A percentile compares a stretch with the other conserved stretches of the same genome.
Conservation (phyloP, 2,329 filamentous ascomycete genomes). For the Pseudocercospora cruenta region DNA sequence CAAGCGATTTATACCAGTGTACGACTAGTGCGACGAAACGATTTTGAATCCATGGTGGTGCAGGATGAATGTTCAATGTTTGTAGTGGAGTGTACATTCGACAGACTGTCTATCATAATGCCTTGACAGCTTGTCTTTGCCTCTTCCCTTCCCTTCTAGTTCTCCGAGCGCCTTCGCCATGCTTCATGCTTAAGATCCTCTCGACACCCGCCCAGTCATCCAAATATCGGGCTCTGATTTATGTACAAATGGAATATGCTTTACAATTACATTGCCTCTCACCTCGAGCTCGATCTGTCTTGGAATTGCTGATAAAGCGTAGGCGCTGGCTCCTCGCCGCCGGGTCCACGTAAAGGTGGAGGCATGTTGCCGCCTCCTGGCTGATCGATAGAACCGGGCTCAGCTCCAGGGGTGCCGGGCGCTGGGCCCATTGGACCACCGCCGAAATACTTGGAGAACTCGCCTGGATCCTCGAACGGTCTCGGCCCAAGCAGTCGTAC, state of each 20-base stretch:
- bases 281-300: constrained; percentile 1
- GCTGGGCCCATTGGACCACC: constrained; percentile 32
- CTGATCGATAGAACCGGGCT: constrained; percentile 24
- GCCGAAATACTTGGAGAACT: constrained; percentile 91
- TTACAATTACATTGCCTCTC: background rate
- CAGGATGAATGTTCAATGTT: background rate
- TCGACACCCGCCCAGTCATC: background rate
- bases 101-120: background rate
- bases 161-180: constrained; percentile 1
- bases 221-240: background rate
- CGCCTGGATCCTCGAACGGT: constrained; percentile 80
- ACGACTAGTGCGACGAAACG: background rate
- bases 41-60: background rate
- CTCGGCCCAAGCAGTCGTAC: constrained; percentile 82
- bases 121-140: background rate
- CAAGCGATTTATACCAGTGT: background rate
- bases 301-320: constrained; percentile 34
- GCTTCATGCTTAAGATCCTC: background rate
- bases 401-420: constrained; percentile 15
- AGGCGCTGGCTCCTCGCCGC: constrained; percentile 31
- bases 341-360: constrained; percentile 28
- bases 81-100: background rate
- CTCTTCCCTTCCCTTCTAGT: background rate
- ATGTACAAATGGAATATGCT: constrained; percentile 4
- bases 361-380: constrained; percentile 25